Conservation (phyloP, 306 rosid genomes). For the Trifolium dubium region DNA sequence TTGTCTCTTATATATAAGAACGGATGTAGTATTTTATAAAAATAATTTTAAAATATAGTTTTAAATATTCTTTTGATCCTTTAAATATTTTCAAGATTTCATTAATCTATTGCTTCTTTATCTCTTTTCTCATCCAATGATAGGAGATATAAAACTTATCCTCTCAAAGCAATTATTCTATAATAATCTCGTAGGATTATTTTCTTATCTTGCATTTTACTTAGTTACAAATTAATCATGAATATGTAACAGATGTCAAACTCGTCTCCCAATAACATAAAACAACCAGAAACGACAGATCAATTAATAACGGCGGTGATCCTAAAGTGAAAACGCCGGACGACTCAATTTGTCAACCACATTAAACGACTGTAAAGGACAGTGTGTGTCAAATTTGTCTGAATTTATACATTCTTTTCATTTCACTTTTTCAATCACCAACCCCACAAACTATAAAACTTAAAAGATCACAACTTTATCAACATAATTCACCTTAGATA, state of each 20-base stretch:
- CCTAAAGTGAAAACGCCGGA: neutral
- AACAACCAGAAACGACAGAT: neutral
- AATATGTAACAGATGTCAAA: slow-evolving; percentile 13
- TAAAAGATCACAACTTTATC: slow-evolving; percentile 33
- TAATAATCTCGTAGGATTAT: neutral
- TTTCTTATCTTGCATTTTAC: neutral
- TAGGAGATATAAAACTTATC: neutral
- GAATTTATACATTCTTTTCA: neutral
- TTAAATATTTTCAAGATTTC: too few species aligned
- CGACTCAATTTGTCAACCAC: slow-evolving; percentile 20
- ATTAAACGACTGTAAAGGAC: too few species aligned
- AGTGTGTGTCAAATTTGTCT: neutral
- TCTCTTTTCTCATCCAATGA: slow-evolving; percentile 51
- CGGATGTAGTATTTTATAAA: too few species aligned
- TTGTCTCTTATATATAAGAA: too few species aligned
- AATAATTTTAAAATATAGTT: too few species aligned
- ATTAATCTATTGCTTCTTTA: slow-evolving; percentile 59
- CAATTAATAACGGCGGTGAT: neutral
- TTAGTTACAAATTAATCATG: neutral
- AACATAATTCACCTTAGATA: slow-evolving; percentile 65
- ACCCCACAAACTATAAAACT: neutral
- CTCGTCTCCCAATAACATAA: neutral
- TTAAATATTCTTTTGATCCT: too few species aligned
- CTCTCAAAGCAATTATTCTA: neutral
- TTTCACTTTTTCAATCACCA: neutral